phyloP scores from a whole-genome alignment of 805 yeast species.

The Blastobotrys terrestris region DNA sequence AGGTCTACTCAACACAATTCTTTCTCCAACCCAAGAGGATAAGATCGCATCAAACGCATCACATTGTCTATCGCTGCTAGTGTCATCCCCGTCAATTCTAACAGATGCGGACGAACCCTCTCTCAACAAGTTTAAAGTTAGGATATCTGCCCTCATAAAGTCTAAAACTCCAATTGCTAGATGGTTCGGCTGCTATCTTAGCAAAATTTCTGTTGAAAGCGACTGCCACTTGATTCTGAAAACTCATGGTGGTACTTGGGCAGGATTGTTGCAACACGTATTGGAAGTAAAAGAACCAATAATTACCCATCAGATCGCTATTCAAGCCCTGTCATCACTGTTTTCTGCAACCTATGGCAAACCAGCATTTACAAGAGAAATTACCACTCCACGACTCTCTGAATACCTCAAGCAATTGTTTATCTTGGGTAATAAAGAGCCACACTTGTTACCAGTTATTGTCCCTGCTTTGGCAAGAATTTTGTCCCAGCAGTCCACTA shows the following conservation, averaged over 20 bases:
- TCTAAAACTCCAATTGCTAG: constrained; percentile 30
- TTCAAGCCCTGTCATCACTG: constrained; percentile 24
- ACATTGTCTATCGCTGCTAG: constrained; percentile 4
- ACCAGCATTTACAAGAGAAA: constrained; percentile 76
- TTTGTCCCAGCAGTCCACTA: constrained; percentile 58
- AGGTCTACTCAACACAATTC: constrained; percentile 8
- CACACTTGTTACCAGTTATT: constrained; percentile 31
- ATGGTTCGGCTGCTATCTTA: constrained; percentile 35
- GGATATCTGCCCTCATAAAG: constrained; percentile 32
- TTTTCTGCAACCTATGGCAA: constrained; percentile 49
- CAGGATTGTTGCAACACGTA: constrained; percentile 32
- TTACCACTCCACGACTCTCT: constrained; percentile 72
- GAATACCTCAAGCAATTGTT: constrained; percentile 48
- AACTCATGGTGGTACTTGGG: constrained; percentile 35
- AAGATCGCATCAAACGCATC: constrained; percentile 8
- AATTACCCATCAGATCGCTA: constrained; percentile 27
- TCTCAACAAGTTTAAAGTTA: constrained; percentile 27
- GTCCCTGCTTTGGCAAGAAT: constrained; percentile 40
- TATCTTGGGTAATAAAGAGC: constrained; percentile 37
- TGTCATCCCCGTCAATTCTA: constrained; percentile 9
- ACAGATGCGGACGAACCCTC: constrained; percentile 12
- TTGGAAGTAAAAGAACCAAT: constrained; percentile 32
- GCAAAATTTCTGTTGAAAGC: constrained; percentile 17
- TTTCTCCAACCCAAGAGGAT: constrained; percentile 14
- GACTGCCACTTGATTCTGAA: constrained; percentile 28